Percentiles rank a stretch among this genome's conserved stretches.
Evolutionary conservation across 2,329 filamentous ascomycete genomes (phyloP).

Genomic region (Hypocrella siamensis): DNA sequence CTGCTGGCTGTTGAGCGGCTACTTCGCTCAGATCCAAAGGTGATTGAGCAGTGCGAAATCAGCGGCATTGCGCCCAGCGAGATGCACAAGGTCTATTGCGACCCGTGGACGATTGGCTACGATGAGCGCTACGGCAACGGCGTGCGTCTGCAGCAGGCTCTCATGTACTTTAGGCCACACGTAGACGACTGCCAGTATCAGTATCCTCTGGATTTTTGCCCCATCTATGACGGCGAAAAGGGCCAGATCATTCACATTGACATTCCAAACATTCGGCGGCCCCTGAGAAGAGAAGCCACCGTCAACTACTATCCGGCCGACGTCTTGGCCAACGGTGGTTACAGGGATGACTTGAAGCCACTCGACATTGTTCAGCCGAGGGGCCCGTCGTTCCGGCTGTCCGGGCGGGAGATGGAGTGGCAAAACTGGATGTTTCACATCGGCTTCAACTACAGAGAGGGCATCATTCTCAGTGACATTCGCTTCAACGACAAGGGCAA

Average conservation of each 20-base stretch:
- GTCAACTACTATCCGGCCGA: constrained; percentile 68
- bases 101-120: constrained; percentile 92
- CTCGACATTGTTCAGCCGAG: constrained; percentile 80
- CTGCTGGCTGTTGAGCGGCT: constrained; percentile 62
- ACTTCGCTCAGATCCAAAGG: constrained; percentile 58
- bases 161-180: constrained; percentile 90
- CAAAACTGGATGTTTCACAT: constrained; percentile 90
- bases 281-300: constrained; percentile 52
- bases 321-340: constrained; percentile 60
- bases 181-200: constrained; percentile 80
- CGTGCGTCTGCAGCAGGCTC: constrained; percentile 71
- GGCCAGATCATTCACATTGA: constrained; percentile 65
- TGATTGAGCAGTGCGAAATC: constrained; percentile 74
- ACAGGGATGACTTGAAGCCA: constrained; percentile 65
- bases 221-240: constrained; percentile 73
- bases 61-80: constrained; percentile 17
- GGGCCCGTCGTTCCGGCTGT: constrained; percentile 71
- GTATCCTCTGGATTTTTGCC: constrained; percentile 85
- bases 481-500: constrained; percentile 74
- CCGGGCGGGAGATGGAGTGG: constrained; percentile 64
- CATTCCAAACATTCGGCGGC: constrained; percentile 41
- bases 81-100: constrained; percentile 96
- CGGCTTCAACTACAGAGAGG: constrained; percentile 41
- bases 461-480: constrained; percentile 77
- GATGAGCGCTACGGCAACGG: constrained; percentile 75